Evolutionary conservation across 441 rosid species (phyloP).

Genomic region (Mallotus japonicus): DNA sequence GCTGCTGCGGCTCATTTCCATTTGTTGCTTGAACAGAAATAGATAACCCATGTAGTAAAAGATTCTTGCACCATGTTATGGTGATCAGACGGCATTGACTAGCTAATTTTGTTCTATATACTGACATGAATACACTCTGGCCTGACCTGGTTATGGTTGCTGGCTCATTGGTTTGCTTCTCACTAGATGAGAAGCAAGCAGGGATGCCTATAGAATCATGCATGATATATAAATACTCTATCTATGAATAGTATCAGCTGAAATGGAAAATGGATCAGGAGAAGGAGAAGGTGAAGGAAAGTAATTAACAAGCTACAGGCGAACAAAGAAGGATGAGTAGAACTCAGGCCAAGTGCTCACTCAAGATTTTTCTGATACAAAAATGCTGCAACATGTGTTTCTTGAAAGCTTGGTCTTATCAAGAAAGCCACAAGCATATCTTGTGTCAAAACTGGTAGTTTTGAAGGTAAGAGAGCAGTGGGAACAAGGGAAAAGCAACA

Average conservation of each 20-base stretch:
- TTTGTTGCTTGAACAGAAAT: slow-evolving; percentile 56
- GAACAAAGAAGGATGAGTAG: slow-evolving; percentile 15
- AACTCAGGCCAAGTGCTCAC: slow-evolving; percentile 4
- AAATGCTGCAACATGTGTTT: slow-evolving; percentile 21
- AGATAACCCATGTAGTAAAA: slow-evolving; percentile 68
- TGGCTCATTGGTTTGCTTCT: slow-evolving; percentile 41
- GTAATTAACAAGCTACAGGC: neutral
- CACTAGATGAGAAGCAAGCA: slow-evolving; percentile 51
- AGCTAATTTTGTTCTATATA: slow-evolving; percentile 51
- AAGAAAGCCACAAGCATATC: neutral
- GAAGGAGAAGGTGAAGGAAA: neutral
- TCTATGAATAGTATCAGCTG: neutral
- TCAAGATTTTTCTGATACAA: neutral
- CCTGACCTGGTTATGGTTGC: slow-evolving; percentile 46
- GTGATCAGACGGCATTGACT: slow-evolving; percentile 52
- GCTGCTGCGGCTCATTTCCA: slow-evolving; percentile 24
- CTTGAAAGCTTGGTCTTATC: slow-evolving; percentile 25
- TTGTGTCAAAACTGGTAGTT: slow-evolving; percentile 23
- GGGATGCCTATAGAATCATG: slow-evolving; percentile 53
- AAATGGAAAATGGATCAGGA: neutral
- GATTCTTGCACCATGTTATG: slow-evolving; percentile 84
- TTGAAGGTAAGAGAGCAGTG: slow-evolving; percentile 9
- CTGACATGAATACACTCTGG: slow-evolving; percentile 55
- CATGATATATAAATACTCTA: slow-evolving; percentile 28
- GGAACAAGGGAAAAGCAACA: slow-evolving; percentile 22